Conservation (phyloP, 352 stramenopile genomes). For the Pythium brachiatum region DNA sequence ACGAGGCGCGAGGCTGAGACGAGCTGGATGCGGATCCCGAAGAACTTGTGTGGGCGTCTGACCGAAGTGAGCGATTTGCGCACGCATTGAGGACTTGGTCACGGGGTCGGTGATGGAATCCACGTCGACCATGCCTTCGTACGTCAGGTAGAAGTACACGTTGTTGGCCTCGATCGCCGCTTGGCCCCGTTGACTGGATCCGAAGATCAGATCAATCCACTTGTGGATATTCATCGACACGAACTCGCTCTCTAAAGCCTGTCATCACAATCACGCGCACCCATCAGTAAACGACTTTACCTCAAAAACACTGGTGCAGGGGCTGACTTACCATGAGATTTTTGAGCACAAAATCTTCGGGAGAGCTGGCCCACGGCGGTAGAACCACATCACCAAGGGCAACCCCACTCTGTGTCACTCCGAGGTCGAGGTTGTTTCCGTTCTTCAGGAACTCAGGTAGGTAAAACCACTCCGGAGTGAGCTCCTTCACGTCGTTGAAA, state of each 20-base stretch:
- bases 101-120: slow-evolving; percentile 93
- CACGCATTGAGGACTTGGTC: slow-evolving; percentile 92
- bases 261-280: background rate
- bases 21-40: slow-evolving; percentile 73
- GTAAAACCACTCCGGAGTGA: slow-evolving; percentile 95
- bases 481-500: slow-evolving; percentile 92
- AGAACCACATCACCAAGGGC: slow-evolving; percentile 93
- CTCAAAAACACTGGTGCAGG: background rate
- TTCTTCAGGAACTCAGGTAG: slow-evolving; percentile 89
- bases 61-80: slow-evolving; percentile 98
- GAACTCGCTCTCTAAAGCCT: slow-evolving; percentile 86
- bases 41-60: slow-evolving; percentile 98
- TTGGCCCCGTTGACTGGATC: slow-evolving; percentile 61
- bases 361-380: slow-evolving; percentile 81
- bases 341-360: slow-evolving; percentile 85
- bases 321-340: slow-evolving; percentile 60
- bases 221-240: slow-evolving; percentile 84
- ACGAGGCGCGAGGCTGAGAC: slow-evolving; percentile 25
- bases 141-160: slow-evolving; percentile 98
- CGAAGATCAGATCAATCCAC: slow-evolving; percentile 88
- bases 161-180: slow-evolving; percentile 94
- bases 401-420: slow-evolving; percentile 76
- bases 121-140: slow-evolving; percentile 98
- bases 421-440: slow-evolving; percentile 79
- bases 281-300: no score